phyloP scores from a whole-genome alignment of 768 basidiomycete genomes.

The Tulasnella sp. region DNA sequence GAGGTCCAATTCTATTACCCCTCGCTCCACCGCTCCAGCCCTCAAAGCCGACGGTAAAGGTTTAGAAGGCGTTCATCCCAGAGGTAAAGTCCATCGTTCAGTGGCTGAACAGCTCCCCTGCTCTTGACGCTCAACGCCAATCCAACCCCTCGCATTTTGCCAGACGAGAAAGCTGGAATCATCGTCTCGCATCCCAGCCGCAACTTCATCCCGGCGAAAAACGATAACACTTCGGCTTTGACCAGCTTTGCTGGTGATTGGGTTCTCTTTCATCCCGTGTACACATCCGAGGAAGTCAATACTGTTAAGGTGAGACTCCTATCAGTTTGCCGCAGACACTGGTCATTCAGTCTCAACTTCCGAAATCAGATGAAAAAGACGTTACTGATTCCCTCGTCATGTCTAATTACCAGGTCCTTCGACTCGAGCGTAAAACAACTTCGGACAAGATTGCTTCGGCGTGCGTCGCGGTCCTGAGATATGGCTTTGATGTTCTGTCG shows the following conservation, averaged over 20 bases:
- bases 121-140: not conserved
- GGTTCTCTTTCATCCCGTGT: slow-evolving; percentile 91
- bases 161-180: not conserved
- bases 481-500: slow-evolving; percentile 71
- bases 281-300: slow-evolving; percentile 59
- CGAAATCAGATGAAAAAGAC: too few relatives aligned
- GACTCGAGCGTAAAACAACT: slow-evolving; percentile 28
- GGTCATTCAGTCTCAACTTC: too few relatives aligned
- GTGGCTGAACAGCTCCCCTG: not conserved
- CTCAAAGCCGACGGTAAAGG: slow-evolving; percentile 7
- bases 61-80: slow-evolving; percentile 6
- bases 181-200: not conserved
- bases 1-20: not conserved
- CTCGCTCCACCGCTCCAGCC: not conserved
- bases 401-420: not conserved
- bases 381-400: not conserved
- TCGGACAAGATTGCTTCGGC: slow-evolving; percentile 61
- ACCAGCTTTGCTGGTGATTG: slow-evolving; percentile 31
- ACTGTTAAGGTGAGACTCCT: slow-evolving; percentile 4
- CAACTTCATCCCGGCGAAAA: not conserved
- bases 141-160: not conserved
- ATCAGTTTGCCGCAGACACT: too few relatives aligned
- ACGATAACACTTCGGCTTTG: not conserved
- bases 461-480: slow-evolving; percentile 16
- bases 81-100: not conserved